A percentile compares a stretch with the other conserved stretches of the same genome.
Evolutionary conservation across 2,329 filamentous ascomycete genomes (phyloP).

Genomic region (Calycina herbarum): DNA sequence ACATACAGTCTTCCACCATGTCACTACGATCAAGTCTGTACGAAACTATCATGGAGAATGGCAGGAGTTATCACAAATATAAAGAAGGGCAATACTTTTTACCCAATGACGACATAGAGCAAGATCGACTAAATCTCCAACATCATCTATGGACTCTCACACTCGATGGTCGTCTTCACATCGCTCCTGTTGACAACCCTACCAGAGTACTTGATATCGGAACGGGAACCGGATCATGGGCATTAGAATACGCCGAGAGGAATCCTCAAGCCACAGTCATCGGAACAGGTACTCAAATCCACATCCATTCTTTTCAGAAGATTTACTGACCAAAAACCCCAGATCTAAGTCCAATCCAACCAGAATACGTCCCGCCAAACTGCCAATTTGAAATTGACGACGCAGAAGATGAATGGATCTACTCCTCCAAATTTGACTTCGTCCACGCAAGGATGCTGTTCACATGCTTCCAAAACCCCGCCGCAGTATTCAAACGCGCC

Average conservation of each 20-base stretch:
- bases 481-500: slow-evolving; percentile 7
- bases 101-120: slow-evolving; percentile 47
- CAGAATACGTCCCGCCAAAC: slow-evolving; percentile 44
- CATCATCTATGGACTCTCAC: slow-evolving; percentile 23
- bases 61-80: slow-evolving; percentile 26
- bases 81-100: slow-evolving; percentile 47
- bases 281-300: slow-evolving; percentile 13
- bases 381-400: slow-evolving; percentile 53
- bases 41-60: slow-evolving; percentile 24
- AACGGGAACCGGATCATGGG: slow-evolving; percentile 37
- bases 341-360: slow-evolving; percentile 21
- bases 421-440: slow-evolving; percentile 17
- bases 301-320: background rate
- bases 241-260: slow-evolving; percentile 19
- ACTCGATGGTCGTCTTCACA: slow-evolving; percentile 19
- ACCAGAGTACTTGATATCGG: slow-evolving; percentile 34
- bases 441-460: slow-evolving; percentile 21
- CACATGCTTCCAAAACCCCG: slow-evolving; percentile 15
- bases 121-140: slow-evolving; percentile 43
- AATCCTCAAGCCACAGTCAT: slow-evolving; percentile 15
- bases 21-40: slow-evolving; percentile 23
- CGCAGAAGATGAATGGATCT: slow-evolving; percentile 41
- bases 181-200: slow-evolving; percentile 17
- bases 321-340: background rate
- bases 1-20: slow-evolving; percentile 19